Base-by-base conservation (phyloP, 2,329 filamentous ascomycete species). In the Allantophomopsis lycopodina region DNA sequence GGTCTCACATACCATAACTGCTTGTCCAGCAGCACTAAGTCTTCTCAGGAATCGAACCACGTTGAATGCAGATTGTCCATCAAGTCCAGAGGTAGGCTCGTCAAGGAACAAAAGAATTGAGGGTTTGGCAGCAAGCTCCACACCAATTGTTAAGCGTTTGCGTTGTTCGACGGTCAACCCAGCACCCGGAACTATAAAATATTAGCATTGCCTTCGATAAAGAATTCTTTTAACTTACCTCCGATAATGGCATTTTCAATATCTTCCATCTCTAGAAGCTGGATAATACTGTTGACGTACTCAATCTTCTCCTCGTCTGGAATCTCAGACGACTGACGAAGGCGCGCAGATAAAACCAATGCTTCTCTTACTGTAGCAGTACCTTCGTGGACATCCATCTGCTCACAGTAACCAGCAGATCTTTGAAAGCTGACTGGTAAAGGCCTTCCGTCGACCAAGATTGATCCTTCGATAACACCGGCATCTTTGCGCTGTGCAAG, bases 301-400 rank as follows among this genome's bases (percentile, higher is more conserved):
- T 75, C 80, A 5, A 88, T 62, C 65, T 94, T 94, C 55, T 94
- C 85, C 32, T 72, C 63, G n/a, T 68, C 71, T 3, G 82, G 65
- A 15, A 83, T 71, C 40, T 80, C 68, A 37, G 73, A 75, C 0
- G 87, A 84, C 54, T 94, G 87, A 44, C 87, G 82, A 35, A 94
- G 78, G 7, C 88, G 59, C 16, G 87, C 87, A 51, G 78, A 85
- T 60, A 94, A 94, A 50, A 75, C 76, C 31, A 94, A 68, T 10
- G 86, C 85, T 60, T 94, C 87, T 43, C 87, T 79, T 30, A 94
- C 86, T 1, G 87, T 94, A 1, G 78, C 67, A 50, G 84, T 91
- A 36, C 78, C 68, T 36, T 93, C 67, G 55, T 94, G 87, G 12
- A 94, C 68, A 69, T 94, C 86, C 56, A 93, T 84, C 57, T 94